Percentiles rank a stretch among this genome's conserved stretches.
Conservation (phyloP, 345 rosid genomes). For the Rubroshorea leprosula region DNA sequence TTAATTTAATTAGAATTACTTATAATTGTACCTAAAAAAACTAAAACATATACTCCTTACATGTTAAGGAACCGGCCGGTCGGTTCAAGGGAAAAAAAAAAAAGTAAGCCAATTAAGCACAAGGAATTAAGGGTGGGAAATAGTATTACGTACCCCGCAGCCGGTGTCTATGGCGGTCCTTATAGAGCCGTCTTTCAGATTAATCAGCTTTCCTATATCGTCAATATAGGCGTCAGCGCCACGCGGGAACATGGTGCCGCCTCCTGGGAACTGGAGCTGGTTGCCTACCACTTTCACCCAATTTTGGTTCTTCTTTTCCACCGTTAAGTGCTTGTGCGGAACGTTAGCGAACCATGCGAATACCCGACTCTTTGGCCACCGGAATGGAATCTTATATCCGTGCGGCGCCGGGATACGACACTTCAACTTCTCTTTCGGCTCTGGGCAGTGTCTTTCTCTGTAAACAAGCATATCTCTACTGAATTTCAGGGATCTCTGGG, state of each 20-base stretch:
- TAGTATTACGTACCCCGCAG: conserved; percentile 69
- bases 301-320: conserved; percentile 86
- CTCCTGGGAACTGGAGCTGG: conserved; percentile 81
- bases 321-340: conserved; percentile 79
- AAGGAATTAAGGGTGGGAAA: background rate
- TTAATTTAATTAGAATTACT: too few species aligned
- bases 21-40: too few species aligned
- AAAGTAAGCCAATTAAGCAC: background rate
- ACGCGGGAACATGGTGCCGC: conserved; percentile 90
- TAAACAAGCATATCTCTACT: conserved; percentile 49
- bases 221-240: conserved; percentile 88
- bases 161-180: conserved; percentile 96
- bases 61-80: conserved; percentile 2
- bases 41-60: too few species aligned
- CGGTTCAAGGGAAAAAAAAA: conserved; percentile 9
- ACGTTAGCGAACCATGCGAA: conserved; percentile 83
- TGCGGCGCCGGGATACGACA: conserved; percentile 79
- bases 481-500: conserved; percentile 48
- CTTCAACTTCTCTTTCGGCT: conserved; percentile 33
- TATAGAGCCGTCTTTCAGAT: conserved; percentile 75
- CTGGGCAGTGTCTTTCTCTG: conserved; percentile 83
- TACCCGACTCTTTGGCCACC: conserved; percentile 89
- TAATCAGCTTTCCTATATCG: conserved; percentile 66
- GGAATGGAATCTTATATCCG: conserved; percentile 69
- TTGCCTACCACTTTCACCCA: conserved; percentile 72